Conservation (phyloP, 352 stramenopile genomes). For the Pythium rhizo-oryzae region DNA sequence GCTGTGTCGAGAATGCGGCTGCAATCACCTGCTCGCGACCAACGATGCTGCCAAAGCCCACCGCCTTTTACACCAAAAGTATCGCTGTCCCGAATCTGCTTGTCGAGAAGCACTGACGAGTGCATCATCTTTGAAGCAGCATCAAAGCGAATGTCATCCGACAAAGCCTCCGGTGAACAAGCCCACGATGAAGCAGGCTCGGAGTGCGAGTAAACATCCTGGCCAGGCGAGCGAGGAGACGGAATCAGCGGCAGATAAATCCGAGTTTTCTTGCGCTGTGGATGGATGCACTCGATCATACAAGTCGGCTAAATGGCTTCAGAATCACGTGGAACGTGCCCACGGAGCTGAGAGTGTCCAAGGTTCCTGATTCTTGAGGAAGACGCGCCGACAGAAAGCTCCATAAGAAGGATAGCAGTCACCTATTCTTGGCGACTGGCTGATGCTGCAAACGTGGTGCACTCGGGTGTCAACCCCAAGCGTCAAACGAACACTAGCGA, state of each 20-base stretch:
- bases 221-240: neutral
- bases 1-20: slow-evolving; percentile 28
- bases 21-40: slow-evolving; percentile 19
- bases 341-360: slow-evolving; percentile 1
- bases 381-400: neutral
- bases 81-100: slow-evolving; percentile 9
- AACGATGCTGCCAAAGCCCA: slow-evolving; percentile 18
- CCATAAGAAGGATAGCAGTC: neutral
- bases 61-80: slow-evolving; percentile 14
- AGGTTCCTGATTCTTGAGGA: neutral
- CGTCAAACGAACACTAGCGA: neutral
- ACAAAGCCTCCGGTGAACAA: neutral
- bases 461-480: neutral
- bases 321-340: slow-evolving; percentile 14
- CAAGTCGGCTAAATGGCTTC: slow-evolving; percentile 28
- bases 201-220: no score
- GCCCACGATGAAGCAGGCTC: no score
- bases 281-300: slow-evolving; percentile 19
- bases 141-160: slow-evolving; percentile 1
- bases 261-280: slow-evolving; percentile 3
- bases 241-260: neutral
- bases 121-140: slow-evolving; percentile 21
- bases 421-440: slow-evolving; percentile 9
- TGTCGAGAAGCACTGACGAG: slow-evolving; percentile 21
- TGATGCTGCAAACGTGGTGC: neutral